Conservation (phyloP, 768 basidiomycete genomes). For the Termitomyces sp. region DNA sequence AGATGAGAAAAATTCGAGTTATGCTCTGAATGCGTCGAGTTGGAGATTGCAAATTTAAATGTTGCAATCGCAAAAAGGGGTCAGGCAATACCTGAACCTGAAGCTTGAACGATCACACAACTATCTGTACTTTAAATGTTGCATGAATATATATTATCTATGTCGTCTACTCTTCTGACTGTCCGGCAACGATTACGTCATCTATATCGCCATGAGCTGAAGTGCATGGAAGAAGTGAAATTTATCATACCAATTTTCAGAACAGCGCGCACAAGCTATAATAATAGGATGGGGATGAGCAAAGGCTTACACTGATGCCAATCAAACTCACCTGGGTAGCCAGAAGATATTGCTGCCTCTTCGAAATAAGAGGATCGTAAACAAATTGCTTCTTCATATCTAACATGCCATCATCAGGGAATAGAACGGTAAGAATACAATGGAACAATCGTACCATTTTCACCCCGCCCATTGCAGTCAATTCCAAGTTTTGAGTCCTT, state of each 20-base stretch:
- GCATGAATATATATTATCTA: neutral
- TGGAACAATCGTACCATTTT: slow-evolving; percentile 61
- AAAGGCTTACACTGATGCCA: neutral
- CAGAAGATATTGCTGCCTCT: slow-evolving; percentile 92
- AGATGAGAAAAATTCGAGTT: neutral
- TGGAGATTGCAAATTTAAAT: neutral
- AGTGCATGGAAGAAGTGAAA: neutral
- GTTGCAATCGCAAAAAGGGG: neutral
- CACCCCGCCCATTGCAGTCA: slow-evolving; percentile 81
- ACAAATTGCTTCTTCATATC: slow-evolving; percentile 99
- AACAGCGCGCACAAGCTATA: slow-evolving; percentile 75
- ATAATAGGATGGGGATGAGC: neutral
- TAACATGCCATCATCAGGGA: slow-evolving; percentile 23
- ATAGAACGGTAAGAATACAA: neutral
- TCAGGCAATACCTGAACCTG: neutral
- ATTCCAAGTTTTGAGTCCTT: slow-evolving; percentile 84
- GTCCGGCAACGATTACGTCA: slow-evolving; percentile 16
- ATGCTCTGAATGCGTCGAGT: neutral
- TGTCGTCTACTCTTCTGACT: slow-evolving; percentile 13
- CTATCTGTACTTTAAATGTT: neutral
- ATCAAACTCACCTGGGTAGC: slow-evolving; percentile 79
- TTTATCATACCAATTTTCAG: slow-evolving; percentile 72
- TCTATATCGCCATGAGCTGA: slow-evolving; percentile 4
- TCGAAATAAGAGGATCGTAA: slow-evolving; percentile 95
- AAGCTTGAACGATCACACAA: neutral